Conservation (phyloP, 768 basidiomycete genomes). For the Coprinellus micaceus region DNA sequence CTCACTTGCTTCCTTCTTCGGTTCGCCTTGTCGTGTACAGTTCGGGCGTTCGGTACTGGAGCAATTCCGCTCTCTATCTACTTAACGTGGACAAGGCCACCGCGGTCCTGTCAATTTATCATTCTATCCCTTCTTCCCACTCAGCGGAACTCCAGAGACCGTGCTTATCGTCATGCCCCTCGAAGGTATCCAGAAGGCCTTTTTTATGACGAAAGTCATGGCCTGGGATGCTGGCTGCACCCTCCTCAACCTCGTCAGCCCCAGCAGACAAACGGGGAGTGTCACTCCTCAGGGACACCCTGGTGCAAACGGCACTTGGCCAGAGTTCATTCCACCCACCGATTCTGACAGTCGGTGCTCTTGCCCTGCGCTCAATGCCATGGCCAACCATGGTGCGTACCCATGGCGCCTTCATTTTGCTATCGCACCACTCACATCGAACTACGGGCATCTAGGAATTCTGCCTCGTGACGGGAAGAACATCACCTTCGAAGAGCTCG, state of each 20-base stretch:
- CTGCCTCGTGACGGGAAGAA: slow-evolving; percentile 63
- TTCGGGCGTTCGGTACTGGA: no score
- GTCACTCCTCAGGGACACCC: slow-evolving; percentile 54
- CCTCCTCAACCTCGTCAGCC: slow-evolving; percentile 48
- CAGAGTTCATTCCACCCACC: slow-evolving; percentile 54
- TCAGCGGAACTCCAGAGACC: no score
- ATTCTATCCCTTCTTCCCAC: no score
- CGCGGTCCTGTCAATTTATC: no score
- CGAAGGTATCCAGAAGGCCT: not conserved
- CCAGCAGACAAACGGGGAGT: slow-evolving; percentile 46
- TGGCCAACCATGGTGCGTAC: slow-evolving; percentile 78
- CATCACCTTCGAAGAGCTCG: slow-evolving; percentile 57
- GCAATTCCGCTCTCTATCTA: no score
- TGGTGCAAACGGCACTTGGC: slow-evolving; percentile 64
- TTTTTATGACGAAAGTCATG: slow-evolving; percentile 27
- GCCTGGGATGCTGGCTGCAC: slow-evolving; percentile 52
- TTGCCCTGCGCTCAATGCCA: slow-evolving; percentile 73
- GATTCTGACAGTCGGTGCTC: slow-evolving; percentile 67
- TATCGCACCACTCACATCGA: not conserved
- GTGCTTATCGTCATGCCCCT: not conserved
- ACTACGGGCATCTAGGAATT: slow-evolving; percentile 44
- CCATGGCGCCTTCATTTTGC: slow-evolving; percentile 1
- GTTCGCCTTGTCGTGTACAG: no score
- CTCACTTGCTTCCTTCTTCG: no score
- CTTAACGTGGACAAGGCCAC: no score